A percentile compares a stretch with the other conserved stretches of the same genome.
phyloP scores from a whole-genome alignment of 1,284 basidiomycete genomes.

The Sparassis latifolia region DNA sequence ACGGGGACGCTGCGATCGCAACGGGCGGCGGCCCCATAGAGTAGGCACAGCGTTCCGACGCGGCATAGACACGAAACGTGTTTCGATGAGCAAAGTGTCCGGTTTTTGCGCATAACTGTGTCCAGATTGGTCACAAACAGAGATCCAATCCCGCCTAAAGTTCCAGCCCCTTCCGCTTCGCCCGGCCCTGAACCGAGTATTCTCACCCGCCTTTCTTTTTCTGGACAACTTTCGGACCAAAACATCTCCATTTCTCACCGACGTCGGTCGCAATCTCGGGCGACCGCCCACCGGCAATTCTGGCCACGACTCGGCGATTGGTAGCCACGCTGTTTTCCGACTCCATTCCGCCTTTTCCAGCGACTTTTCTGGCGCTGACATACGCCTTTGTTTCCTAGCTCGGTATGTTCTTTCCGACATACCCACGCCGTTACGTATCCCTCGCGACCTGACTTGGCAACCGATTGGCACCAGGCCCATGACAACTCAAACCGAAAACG shows the following conservation, averaged over 20 bases:
- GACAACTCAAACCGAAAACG: background rate
- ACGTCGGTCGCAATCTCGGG: background rate
- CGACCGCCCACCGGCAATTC: background rate
- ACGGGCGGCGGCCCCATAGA: constrained; percentile 35
- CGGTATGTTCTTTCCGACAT: background rate
- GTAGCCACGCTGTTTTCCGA: no score
- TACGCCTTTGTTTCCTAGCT: no score
- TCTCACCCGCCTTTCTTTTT: constrained; percentile 2
- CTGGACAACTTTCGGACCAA: constrained; percentile 1
- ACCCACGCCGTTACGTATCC: background rate
- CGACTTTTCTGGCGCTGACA: no score
- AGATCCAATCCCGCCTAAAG: constrained; percentile 10
- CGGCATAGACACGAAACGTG: constrained; percentile 48
- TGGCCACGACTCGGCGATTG: no score
- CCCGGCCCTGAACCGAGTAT: constrained; percentile 4
- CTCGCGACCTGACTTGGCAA: background rate
- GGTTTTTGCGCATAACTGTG: constrained; percentile 24
- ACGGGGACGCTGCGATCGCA: constrained; percentile 41
- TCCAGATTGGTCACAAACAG: constrained; percentile 16
- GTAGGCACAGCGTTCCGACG: constrained; percentile 36
- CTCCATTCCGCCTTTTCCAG: no score
- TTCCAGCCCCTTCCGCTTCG: constrained; percentile 1
- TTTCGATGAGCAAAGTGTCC: constrained; percentile 41
- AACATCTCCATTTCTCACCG: background rate
- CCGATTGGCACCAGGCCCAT: background rate